These are phyloP conservation scores for Russula compacta DNA, from an alignment of 768 basidiomycete species.

Conservation along the genomic window DNA sequence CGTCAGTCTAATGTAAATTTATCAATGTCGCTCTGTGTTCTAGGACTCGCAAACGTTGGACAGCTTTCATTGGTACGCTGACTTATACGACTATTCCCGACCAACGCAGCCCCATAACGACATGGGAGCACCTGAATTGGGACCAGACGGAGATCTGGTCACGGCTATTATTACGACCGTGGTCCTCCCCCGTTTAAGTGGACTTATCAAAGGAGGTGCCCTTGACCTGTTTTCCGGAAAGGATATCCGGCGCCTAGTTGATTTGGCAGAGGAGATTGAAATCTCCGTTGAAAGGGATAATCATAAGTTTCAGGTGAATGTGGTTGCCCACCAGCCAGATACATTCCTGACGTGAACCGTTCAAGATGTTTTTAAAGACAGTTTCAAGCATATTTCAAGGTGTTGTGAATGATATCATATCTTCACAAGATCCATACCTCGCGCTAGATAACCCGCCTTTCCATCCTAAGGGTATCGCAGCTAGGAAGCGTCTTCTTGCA, in stretches of 20 bases:
- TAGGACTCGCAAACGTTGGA: conserved; percentile 55
- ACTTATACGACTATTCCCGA: conserved; percentile 65
- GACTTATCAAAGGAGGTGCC: conserved; percentile 67
- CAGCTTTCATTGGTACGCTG: conserved; percentile 75
- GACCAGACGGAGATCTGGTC: conserved; percentile 81
- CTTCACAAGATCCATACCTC: conserved; percentile 42
- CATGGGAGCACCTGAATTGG: conserved; percentile 49
- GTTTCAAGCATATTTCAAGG: conserved; percentile 43
- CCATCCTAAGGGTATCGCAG: conserved; percentile 65
- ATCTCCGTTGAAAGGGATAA: conserved; percentile 57
- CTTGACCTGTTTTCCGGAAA: conserved; percentile 71
- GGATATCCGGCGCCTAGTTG: conserved; percentile 53
- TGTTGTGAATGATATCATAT: conserved; percentile 44
- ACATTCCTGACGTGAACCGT: not conserved
- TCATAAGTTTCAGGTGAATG: conserved; percentile 53
- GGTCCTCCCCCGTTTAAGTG: conserved; percentile 65
- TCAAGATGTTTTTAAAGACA: conserved; percentile 50
- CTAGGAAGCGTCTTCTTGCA: conserved; percentile 60
- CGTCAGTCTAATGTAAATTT: not conserved
- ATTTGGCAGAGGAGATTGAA: conserved; percentile 76
- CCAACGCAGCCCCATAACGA: conserved; percentile 19
- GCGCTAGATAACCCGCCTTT: conserved; percentile 41
- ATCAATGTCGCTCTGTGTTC: conserved; percentile 9
- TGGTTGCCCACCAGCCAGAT: not conserved
- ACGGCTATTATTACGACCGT: conserved; percentile 82